Evolutionary conservation across 371 early-diverging fungal species (phyloP), one percentile per base, ranked within the genome.

Genomic region (Saksenaea vasiformis): DNA sequence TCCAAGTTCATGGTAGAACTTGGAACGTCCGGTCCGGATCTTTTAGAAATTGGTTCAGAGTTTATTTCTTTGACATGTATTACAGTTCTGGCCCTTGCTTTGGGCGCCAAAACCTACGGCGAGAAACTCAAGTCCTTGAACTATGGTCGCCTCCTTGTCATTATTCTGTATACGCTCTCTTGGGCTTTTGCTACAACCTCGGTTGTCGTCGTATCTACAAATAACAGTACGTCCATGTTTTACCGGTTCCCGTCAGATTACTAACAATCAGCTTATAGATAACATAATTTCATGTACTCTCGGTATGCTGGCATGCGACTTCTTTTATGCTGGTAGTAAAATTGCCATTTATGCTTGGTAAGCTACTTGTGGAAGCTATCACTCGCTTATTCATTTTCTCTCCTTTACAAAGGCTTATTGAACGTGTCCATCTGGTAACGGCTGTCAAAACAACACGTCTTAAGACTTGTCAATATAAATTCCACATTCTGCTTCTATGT

Each of bases 251-350:
- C 24, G n/a, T 26, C 9, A 9, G 11, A 15, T 14, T 47, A 13
- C 19, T 41, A 54, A 51, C 43, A 43, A n/a, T 43, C 38, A 26
- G 15, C 5, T 26, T 56, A 2, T 67, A 76, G 78, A 71, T 57
- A 81, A 81, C 38, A 60, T 71, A 1, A 43, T 74, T 7, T 81
- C 81, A 11, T 81, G 81, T 58, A 73, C 78, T 11, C 41, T 77
- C n/a, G 78, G 73, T 38, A 81, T 81, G 68, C 67, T 77, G 41
- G 65, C 75, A 15, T 81, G 81, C 56, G 77, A 77, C 62, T 59
- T 78, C 38, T 81, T 78, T 61, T 81, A 81, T 60, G 77, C 78
- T 39, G 81, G 77, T 37, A 81, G 77, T 68, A 81, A 81, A 44
- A 68, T 81, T 56, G 70, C 63, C 35, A 76, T 73, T 31, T 81